Evolutionary conservation across 768 basidiomycete genomes (phyloP).

Genomic region (Serpula lacrymans): DNA sequence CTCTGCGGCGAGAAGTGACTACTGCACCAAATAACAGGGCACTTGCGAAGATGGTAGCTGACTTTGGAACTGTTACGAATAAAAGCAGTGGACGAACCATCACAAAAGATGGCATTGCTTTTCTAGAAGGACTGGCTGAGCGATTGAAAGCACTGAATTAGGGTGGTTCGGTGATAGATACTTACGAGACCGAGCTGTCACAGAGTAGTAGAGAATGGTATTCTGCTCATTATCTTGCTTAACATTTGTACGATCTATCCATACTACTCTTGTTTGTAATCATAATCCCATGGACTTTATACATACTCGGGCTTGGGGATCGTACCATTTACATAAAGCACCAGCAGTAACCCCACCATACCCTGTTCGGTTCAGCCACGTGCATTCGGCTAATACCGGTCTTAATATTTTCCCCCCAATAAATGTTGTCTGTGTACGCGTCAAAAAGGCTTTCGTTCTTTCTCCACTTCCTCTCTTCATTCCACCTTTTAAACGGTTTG

Average conservation of each 20-base stretch:
- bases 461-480: constrained; percentile 1
- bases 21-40: constrained; percentile 49
- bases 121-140: constrained; percentile 58
- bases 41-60: constrained; percentile 62
- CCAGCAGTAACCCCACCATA: no score
- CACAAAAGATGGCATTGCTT: constrained; percentile 74
- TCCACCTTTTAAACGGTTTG: constrained; percentile 2
- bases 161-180: no score
- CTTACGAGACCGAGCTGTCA: background rate
- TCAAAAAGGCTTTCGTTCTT: background rate
- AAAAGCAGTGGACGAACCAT: constrained; percentile 65
- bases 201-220: background rate
- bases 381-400: constrained; percentile 24
- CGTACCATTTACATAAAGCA: background rate
- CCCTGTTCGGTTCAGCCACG: constrained; percentile 21
- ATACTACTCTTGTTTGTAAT: no score
- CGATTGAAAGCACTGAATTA: constrained; percentile 38
- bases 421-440: constrained; percentile 13
- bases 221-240: background rate
- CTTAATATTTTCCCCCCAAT: constrained; percentile 20
- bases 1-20: constrained; percentile 52
- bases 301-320: background rate
- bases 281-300: no score
- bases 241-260: no score
- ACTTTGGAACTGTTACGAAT: constrained; percentile 69